These are phyloP conservation scores for Vitellaria paradoxa DNA, from an alignment of 179 eudicot genomes.

Conservation along the genomic window DNA sequence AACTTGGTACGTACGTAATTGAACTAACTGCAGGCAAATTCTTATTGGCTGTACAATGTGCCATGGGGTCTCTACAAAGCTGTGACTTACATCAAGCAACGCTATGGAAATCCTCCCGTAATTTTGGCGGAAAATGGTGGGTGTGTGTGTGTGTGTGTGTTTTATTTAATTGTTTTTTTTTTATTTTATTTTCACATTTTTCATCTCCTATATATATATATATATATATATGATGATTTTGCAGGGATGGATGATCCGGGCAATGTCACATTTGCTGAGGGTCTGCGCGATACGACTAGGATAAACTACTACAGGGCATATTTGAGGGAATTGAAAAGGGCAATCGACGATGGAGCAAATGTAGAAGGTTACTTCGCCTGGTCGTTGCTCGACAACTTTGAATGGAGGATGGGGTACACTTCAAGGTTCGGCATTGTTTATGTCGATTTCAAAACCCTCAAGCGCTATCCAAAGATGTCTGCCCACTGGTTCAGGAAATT, in stretches of 20 bases:
- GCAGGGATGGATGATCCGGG: slow-evolving; percentile 95
- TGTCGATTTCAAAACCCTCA: slow-evolving; percentile 71
- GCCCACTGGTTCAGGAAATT: slow-evolving; percentile 80
- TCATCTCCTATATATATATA: background rate
- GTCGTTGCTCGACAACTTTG: slow-evolving; percentile 86
- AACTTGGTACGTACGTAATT: too few relatives aligned
- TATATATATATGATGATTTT: slow-evolving; percentile 4
- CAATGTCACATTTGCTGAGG: slow-evolving; percentile 51
- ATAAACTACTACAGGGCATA: slow-evolving; percentile 74
- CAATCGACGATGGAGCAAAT: slow-evolving; percentile 79
- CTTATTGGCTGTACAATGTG: slow-evolving; percentile 84
- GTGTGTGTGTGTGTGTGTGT: slow-evolving; percentile 35
- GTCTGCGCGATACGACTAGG: slow-evolving; percentile 57
- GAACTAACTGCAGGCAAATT: slow-evolving; percentile 50
- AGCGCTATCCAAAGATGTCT: slow-evolving; percentile 81
- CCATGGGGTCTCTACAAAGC: slow-evolving; percentile 95
- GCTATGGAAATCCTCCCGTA: slow-evolving; percentile 70
- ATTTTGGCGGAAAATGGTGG: slow-evolving; percentile 70
- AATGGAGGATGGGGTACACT: slow-evolving; percentile 79
- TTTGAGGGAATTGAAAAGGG: slow-evolving; percentile 49
- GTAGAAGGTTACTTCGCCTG: slow-evolving; percentile 80
- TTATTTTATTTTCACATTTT: background rate
- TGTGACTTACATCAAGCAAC: slow-evolving; percentile 67
- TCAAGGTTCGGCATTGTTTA: slow-evolving; percentile 84
- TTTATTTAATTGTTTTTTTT: slow-evolving; percentile 5